Base-by-base conservation (phyloP, 768 basidiomycete species). In the Pluteus cervinus region DNA sequence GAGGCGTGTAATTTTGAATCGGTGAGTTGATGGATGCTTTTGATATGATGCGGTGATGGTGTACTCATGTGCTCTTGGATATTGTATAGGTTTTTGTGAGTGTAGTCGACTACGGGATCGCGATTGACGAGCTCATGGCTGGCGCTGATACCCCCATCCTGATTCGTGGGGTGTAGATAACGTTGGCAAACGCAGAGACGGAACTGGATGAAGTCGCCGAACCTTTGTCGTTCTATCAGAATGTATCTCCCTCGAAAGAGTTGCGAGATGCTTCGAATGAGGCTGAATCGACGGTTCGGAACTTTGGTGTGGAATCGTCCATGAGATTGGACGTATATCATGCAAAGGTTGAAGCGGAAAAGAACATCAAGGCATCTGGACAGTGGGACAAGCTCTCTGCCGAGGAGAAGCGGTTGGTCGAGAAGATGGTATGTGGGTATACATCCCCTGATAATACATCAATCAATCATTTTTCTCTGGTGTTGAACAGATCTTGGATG, bases 301-400 rank as follows among this genome's bases (percentile, higher is more conserved):
- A 87, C 46, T 89, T 76, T 46, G 65, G 65, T 17, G 84, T 90
- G 37, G 85, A 91, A 51, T 66, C 75, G 1, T 81, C 79, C 10
- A 88, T 90, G 84, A 77, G 88, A 9, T 53, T 81, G 33, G 90
- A 93, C 51, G 72, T 92, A 33, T 92, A 73, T 66, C 64, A 75
- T 33, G 82, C 81, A 29, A 85, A 86, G 56, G 60, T 73, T 5
- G 69, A 72, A 4, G 86, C 86, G 0, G 69, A 82, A 51, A 73
- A 77, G 56, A 82, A 86, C 51, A 62, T 86, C 45, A 75, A 76
- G 48, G 63, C 62, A 39, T 73, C 77, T 4, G 79, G 77, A 4
- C 58, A 68, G 41, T 81, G 73, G 75, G 75, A 77, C 24, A 66
- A 65, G 34, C 63, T 92, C 7, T 72, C 65, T 10, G 42, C 70